These are phyloP conservation scores for Trichoderma brevicompactum DNA, from an alignment of 2,329 filamentous ascomycete species.

Conservation along the genomic window DNA sequence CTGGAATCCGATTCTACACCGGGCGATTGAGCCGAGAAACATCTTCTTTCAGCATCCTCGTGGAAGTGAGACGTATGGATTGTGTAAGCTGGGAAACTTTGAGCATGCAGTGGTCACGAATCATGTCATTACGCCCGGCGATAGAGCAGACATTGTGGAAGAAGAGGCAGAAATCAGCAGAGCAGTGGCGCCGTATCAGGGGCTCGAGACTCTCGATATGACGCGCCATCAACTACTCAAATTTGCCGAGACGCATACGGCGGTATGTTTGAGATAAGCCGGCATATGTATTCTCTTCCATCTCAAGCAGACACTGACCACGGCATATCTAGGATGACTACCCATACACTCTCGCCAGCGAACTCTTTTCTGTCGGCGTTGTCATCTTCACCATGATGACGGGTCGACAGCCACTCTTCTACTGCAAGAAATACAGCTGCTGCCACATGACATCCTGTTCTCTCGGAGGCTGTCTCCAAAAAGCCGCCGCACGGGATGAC, in stretches of 20 bases:
- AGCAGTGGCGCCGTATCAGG: constrained; percentile 31
- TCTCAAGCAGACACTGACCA: not conserved
- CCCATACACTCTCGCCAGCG: constrained; percentile 44
- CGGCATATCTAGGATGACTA: constrained; percentile 34
- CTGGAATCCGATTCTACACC: constrained; percentile 59
- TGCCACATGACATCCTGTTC: constrained; percentile 41
- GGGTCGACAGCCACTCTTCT: constrained; percentile 31
- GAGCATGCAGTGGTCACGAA: constrained; percentile 47
- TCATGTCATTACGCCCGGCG: constrained; percentile 34
- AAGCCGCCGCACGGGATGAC: constrained; percentile 24
- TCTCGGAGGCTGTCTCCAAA: constrained; percentile 38
- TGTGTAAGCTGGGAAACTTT: constrained; percentile 59
- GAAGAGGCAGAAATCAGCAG: constrained; percentile 14
- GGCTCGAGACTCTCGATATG: constrained; percentile 28
- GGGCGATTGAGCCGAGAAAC: constrained; percentile 51
- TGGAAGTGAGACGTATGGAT: constrained; percentile 55
- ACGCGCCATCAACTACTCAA: constrained; percentile 24
- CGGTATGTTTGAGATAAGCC: not conserved
- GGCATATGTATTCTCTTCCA: not conserved
- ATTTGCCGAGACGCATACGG: not conserved
- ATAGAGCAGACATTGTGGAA: not conserved
- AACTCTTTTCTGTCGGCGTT: constrained; percentile 46
- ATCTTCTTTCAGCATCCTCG: constrained; percentile 56
- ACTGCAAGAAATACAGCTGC: constrained; percentile 33
- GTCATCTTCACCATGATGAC: constrained; percentile 51